These are phyloP conservation scores for Comarum palustre DNA, from an alignment of 306 rosid species.

Conservation along the genomic window DNA sequence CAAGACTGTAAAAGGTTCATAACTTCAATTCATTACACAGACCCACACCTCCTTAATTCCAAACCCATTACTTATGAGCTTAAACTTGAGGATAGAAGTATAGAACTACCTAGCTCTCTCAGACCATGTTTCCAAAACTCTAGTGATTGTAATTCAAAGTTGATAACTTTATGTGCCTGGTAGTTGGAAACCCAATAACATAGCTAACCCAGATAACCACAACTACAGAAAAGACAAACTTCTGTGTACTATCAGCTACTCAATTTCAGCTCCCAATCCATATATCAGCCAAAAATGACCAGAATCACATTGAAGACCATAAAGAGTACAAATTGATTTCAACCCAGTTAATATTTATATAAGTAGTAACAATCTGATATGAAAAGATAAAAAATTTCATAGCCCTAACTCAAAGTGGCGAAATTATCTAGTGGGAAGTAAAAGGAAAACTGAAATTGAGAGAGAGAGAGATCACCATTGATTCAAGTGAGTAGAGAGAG, in stretches of 20 bases:
- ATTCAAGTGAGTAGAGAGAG: constrained; percentile 9
- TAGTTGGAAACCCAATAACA: background rate
- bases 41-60: background rate
- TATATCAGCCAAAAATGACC: background rate
- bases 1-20: background rate
- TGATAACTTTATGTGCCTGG: background rate
- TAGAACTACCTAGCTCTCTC: background rate
- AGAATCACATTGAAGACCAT: background rate
- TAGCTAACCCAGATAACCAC: background rate
- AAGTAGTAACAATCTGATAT: background rate
- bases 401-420: constrained; percentile 3
- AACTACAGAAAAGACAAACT: background rate
- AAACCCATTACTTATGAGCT: background rate
- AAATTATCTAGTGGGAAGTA: background rate
- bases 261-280: background rate
- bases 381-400: background rate
- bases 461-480: constrained; percentile 13
- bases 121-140: background rate
- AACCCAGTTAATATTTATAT: background rate
- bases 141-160: background rate
- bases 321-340: background rate
- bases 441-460: background rate
- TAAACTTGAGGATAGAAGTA: background rate
- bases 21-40: background rate
- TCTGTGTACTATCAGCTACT: background rate